These are phyloP conservation scores for Scleromitrula shiraiana DNA, from an alignment of 2,329 filamentous ascomycete species.

Conservation along the genomic window DNA sequence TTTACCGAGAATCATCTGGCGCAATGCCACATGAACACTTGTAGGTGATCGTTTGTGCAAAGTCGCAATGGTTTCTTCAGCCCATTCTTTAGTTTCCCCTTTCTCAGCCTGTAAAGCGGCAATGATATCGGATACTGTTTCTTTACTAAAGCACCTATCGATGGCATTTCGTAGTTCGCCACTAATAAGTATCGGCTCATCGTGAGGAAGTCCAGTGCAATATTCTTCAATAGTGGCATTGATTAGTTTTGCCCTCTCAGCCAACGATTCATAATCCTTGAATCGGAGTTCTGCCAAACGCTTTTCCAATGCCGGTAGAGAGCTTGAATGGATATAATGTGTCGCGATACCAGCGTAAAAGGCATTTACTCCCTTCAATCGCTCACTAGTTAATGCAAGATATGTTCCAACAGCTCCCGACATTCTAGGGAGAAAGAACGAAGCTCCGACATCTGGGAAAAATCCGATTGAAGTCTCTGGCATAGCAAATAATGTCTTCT, in stretches of 20 bases:
- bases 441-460: slow-evolving; percentile 95
- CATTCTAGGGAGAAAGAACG: slow-evolving; percentile 89
- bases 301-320: slow-evolving; percentile 70
- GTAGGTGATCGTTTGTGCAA: slow-evolving; percentile 77
- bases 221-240: slow-evolving; percentile 89
- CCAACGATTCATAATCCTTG: slow-evolving; percentile 60
- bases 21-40: slow-evolving; percentile 73
- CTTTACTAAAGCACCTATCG: slow-evolving; percentile 70
- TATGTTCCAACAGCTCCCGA: slow-evolving; percentile 84
- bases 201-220: slow-evolving; percentile 72
- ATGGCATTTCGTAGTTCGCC: slow-evolving; percentile 71
- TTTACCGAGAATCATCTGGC: slow-evolving; percentile 69
- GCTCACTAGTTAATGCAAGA: slow-evolving; percentile 83
- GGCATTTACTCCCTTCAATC: slow-evolving; percentile 71
- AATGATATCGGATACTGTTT: slow-evolving; percentile 63
- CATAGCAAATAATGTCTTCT: slow-evolving; percentile 95
- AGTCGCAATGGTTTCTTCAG: slow-evolving; percentile 65
- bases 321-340: slow-evolving; percentile 90
- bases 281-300: slow-evolving; percentile 87
- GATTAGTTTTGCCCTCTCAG: slow-evolving; percentile 62
- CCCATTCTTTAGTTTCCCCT: slow-evolving; percentile 57
- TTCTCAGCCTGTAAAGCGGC: slow-evolving; percentile 35
- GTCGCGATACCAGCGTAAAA: slow-evolving; percentile 91
- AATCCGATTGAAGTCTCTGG: slow-evolving; percentile 97
- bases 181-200: slow-evolving; percentile 57